A percentile compares a stretch with the other conserved stretches of the same genome.
phyloP scores from a whole-genome alignment of 495 filamentous ascomycete genomes.

The Thermothielavioides terrestris region DNA sequence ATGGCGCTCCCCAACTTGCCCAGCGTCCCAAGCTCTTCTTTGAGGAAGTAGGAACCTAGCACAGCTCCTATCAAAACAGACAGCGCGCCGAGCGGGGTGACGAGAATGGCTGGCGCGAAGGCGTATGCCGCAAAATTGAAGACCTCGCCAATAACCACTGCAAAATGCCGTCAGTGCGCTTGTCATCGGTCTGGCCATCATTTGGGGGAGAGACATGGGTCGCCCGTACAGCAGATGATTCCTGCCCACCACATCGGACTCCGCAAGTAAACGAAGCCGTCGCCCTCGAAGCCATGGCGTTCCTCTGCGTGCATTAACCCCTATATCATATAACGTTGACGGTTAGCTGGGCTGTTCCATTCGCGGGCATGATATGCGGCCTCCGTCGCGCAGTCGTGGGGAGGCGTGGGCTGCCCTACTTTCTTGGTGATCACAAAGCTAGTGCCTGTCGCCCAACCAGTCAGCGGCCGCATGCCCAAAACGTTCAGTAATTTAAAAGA shows the following conservation, averaged over 20 bases:
- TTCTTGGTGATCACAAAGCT: conserved; percentile 95
- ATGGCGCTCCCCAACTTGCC: conserved; percentile 93
- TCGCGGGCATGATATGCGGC: background rate
- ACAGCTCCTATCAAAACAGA: conserved; percentile 93
- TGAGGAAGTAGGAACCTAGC: conserved; percentile 85
- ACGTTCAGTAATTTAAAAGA: background rate
- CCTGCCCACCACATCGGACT: conserved; percentile 95
- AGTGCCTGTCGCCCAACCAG: conserved; percentile 48
- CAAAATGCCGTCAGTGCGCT: conserved; percentile 12
- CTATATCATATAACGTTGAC: conserved; percentile 35
- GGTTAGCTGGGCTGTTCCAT: conserved; percentile 15
- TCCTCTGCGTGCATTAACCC: conserved; percentile 85
- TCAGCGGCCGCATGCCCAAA: conserved; percentile 16
- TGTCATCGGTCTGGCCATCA: background rate
- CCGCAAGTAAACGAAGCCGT: conserved; percentile 86
- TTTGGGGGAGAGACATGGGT: too few relatives aligned
- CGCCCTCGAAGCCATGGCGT: conserved; percentile 90
- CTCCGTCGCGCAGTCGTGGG: background rate
- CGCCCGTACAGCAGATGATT: conserved; percentile 67
- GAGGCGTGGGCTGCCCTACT: conserved; percentile 42
- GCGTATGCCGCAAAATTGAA: conserved; percentile 97
- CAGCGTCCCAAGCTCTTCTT: conserved; percentile 77
- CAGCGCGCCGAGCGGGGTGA: conserved; percentile 87
- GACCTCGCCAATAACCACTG: conserved; percentile 77
- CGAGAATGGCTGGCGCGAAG: conserved; percentile 93